Percentiles rank a stretch among this genome's conserved stretches.
These are phyloP conservation scores for Paragyromitra xinjiangensis DNA, from an alignment of 495 filamentous ascomycete species.

Conservation along the genomic window DNA sequence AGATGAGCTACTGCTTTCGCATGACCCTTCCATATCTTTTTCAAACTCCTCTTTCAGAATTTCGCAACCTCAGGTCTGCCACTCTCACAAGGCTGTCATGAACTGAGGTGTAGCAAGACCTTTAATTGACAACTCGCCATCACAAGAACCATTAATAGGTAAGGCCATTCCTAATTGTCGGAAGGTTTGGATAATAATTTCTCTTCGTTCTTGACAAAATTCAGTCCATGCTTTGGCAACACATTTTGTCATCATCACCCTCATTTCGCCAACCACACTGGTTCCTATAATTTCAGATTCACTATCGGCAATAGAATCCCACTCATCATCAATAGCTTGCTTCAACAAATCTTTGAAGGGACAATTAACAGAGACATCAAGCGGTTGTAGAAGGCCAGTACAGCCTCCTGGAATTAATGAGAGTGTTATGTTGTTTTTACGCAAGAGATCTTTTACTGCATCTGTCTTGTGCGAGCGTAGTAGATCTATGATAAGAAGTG, in stretches of 20 bases:
- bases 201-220: background rate
- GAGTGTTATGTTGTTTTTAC: background rate
- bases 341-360: background rate
- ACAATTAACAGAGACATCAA: background rate
- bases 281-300: background rate
- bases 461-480: background rate
- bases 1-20: too few relatives aligned
- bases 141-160: background rate
- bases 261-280: background rate
- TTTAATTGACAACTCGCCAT: background rate
- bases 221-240: background rate
- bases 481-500: background rate
- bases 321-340: background rate
- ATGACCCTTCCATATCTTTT: too few relatives aligned
- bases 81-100: background rate
- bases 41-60: too few relatives aligned
- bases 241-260: background rate
- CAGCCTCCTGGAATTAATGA: background rate
- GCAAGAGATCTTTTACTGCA: background rate
- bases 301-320: background rate
- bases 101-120: background rate
- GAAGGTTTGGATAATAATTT: background rate
- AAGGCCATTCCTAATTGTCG: background rate
- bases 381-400: background rate
- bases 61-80: too few relatives aligned